Base-by-base conservation (phyloP, 768 basidiomycete species). In the Rhizopogon vulgaris region DNA sequence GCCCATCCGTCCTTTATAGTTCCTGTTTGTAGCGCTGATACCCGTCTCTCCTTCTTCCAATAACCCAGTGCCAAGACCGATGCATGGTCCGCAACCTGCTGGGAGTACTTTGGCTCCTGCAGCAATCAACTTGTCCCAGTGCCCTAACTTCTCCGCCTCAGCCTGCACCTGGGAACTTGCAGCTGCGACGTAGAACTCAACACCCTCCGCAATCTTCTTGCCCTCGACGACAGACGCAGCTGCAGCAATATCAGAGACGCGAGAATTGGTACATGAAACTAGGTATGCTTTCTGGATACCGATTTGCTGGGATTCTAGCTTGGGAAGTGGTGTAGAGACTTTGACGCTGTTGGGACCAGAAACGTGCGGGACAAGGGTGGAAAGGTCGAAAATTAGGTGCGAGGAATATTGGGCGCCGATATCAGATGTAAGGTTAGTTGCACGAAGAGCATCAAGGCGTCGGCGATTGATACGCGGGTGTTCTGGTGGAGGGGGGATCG, bases 1-100 rank as follows among this genome's bases (percentile, higher is more conserved):
- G 0, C 96, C 96, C 96, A 99, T 99, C 4, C 96, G 80, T 3
- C 96, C 96, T 74, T 99, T 98, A 74, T 97, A 99, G 64, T 99
- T 99, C 70, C 96, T 77, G 70, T 99, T 99, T 6, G 95, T 98
- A 4, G 96, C 96, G 57, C 93, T 95, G 64, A 99, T 98, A 1
- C 96, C 95, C 1, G 85, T 87, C 68, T 99, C 80, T 2, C 95
- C 96, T 57, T 98, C 94, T 66, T 97, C 87, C 34, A 99, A 72
- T 49, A 98, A 70, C 10, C 96, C 96, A 0, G 83, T 85, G 1
- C 96, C 96, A 4, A 99, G 79, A 18, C 96, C 96, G 56, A 99
- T 99, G 67, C 96, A 99, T 3, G 96, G 96, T 0, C 96, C 96
- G 63, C 96, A 99, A 1, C 96, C 96, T 0, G 95, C 87, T 10